These are phyloP conservation scores for Colletotrichum melonis DNA, from an alignment of 2,329 filamentous ascomycete genomes.

Conservation along the genomic window DNA sequence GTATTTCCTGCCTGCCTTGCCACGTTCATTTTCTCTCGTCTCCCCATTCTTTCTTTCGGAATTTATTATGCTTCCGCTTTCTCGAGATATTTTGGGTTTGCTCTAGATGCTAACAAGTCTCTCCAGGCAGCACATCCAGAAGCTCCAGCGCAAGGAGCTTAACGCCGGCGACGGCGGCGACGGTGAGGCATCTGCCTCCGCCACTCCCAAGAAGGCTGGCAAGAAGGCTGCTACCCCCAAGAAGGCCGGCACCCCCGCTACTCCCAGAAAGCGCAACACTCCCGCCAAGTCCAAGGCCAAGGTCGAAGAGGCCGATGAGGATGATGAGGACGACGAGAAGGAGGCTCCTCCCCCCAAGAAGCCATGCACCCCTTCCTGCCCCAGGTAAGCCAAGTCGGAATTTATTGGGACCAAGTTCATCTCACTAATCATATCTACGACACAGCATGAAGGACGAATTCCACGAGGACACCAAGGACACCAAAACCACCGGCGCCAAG, in stretches of 20 bases:
- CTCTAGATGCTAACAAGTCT: constrained; percentile 25
- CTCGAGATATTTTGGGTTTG: too few species aligned
- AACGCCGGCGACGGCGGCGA: constrained; percentile 36
- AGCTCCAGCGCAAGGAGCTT: constrained; percentile 52
- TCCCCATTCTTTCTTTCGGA: background rate
- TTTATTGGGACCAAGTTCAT: background rate
- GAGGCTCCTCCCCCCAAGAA: constrained; percentile 38
- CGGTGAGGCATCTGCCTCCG: constrained; percentile 8
- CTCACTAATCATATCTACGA: background rate
- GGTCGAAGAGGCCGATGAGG: constrained; percentile 40
- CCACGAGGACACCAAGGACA: background rate
- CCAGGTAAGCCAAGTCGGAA: background rate
- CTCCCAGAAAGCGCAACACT: constrained; percentile 45
- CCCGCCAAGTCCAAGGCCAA: constrained; percentile 38
- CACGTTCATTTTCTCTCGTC: background rate
- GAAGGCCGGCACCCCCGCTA: constrained; percentile 34
- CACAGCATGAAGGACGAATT: background rate
- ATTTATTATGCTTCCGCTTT: background rate
- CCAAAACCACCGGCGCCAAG: background rate
- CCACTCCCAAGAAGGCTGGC: constrained; percentile 3
- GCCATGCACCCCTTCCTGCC: constrained; percentile 13
- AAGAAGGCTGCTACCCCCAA: constrained; percentile 31
- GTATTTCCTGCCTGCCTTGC: constrained; percentile 42
- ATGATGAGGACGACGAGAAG: constrained; percentile 41
- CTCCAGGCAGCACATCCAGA: constrained; percentile 58